Percentiles rank a stretch among this genome's conserved stretches.
Conservation (phyloP, 2,329 filamentous ascomycete species). For the Talaromyces islandicus region DNA sequence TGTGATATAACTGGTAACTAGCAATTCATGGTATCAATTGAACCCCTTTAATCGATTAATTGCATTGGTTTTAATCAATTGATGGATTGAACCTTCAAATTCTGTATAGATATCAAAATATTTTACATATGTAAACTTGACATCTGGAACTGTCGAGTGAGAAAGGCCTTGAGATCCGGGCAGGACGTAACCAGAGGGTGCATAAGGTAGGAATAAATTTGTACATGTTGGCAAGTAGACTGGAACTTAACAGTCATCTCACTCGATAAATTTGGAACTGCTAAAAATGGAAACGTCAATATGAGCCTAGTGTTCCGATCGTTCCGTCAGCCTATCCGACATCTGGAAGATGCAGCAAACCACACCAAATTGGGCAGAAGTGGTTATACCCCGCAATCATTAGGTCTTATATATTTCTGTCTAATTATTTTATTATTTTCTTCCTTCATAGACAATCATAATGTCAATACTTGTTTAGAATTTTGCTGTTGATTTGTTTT, state of each 20-base stretch:
- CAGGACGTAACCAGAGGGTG: too few relatives aligned
- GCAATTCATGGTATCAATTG: too few relatives aligned
- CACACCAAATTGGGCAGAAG: not conserved
- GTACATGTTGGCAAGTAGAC: not conserved
- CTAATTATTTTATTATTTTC: not conserved
- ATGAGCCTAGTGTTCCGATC: not conserved
- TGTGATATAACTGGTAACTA: too few relatives aligned
- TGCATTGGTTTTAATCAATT: too few relatives aligned
- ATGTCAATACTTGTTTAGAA: not conserved
- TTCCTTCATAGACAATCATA: not conserved
- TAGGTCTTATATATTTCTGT: not conserved
- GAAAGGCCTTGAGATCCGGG: too few relatives aligned
- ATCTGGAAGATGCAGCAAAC: not conserved
- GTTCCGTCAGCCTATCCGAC: not conserved
- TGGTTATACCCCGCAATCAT: not conserved
- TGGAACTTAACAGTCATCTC: not conserved
- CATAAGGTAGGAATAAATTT: not conserved
- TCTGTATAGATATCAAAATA: too few relatives aligned
- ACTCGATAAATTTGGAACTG: not conserved
- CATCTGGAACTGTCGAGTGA: too few relatives aligned
- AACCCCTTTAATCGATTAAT: too few relatives aligned
- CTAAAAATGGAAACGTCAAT: not conserved
- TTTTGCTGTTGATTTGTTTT: not conserved
- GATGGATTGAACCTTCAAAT: too few relatives aligned
- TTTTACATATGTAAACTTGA: too few relatives aligned